These are phyloP conservation scores for Calonectria hongkongensis DNA, from an alignment of 2,329 filamentous ascomycete genomes.

Conservation along the genomic window DNA sequence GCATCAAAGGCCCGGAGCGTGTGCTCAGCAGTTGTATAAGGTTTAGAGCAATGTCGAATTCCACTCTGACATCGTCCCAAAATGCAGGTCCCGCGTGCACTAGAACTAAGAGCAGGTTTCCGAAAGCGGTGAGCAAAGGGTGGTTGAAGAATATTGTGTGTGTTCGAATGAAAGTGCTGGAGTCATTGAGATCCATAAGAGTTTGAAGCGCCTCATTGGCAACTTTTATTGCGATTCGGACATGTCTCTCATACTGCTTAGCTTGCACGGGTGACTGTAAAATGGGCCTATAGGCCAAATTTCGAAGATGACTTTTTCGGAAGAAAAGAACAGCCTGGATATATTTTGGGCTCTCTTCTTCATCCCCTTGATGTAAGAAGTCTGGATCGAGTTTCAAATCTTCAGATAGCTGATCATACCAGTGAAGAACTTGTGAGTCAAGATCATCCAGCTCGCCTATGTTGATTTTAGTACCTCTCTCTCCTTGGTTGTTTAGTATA, in stretches of 20 bases:
- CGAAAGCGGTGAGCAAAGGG: conserved; percentile 13
- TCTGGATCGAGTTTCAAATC: not conserved
- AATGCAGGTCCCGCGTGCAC: conserved; percentile 16
- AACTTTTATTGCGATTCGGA: not conserved
- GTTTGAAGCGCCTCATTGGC: conserved; percentile 31
- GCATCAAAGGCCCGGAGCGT: conserved; percentile 12
- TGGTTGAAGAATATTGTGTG: conserved; percentile 30
- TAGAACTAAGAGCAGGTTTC: conserved; percentile 25
- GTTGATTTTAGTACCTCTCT: not conserved
- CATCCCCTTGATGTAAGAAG: not conserved
- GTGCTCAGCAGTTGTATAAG: conserved; percentile 25
- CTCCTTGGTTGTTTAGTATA: conserved; percentile 21
- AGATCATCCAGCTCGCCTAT: conserved; percentile 15
- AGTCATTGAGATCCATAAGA: conserved; percentile 24
- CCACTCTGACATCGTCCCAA: conserved; percentile 5
- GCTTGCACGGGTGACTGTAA: conserved; percentile 17
- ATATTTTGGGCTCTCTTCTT: not conserved
- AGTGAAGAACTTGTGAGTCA: conserved; percentile 11
- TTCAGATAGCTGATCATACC: conserved; percentile 21
- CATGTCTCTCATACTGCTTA: not conserved
- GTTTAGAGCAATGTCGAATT: conserved; percentile 29
- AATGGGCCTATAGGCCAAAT: conserved; percentile 20
- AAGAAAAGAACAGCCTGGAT: conserved; percentile 23
- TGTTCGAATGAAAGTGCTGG: conserved; percentile 4
- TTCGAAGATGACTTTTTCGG: conserved; percentile 30